Percentiles rank a stretch among this genome's conserved stretches.
Conservation (phyloP, 2,329 filamentous ascomycete species). For the Diaporthe amygdali region DNA sequence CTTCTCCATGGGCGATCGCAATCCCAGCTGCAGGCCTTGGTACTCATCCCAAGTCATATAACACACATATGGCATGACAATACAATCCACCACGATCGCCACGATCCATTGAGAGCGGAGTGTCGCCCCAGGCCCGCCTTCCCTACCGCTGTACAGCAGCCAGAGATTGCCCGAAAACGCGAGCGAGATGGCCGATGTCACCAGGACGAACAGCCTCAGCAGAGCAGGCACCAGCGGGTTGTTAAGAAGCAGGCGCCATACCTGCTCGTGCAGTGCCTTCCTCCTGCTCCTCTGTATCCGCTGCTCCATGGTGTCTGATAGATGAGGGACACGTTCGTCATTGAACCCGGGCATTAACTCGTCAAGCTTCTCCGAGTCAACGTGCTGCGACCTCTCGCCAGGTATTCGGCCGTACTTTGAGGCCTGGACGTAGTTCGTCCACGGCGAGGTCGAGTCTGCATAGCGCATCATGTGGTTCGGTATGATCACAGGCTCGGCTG, state of each 20-base stretch:
- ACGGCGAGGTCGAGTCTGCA: conserved; percentile 49
- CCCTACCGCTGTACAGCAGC: conserved; percentile 50
- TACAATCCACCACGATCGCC: conserved; percentile 85
- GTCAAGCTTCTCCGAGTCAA: conserved; percentile 50
- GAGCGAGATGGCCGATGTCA: conserved; percentile 82
- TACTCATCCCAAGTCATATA: conserved; percentile 99
- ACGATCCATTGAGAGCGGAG: conserved; percentile 78
- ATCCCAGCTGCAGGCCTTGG: conserved; percentile 87
- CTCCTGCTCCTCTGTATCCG: conserved; percentile 34
- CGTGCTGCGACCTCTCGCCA: conserved; percentile 53
- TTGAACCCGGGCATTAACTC: conserved; percentile 54
- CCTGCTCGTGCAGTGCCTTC: conserved; percentile 60
- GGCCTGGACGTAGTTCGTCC: conserved; percentile 59
- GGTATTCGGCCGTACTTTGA: conserved; percentile 55
- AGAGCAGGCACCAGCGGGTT: conserved; percentile 86
- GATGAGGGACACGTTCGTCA: conserved; percentile 34
- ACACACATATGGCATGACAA: conserved; percentile 87
- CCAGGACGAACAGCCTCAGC: conserved; percentile 81
- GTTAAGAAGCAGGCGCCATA: conserved; percentile 73
- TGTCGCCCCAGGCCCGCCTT: background rate
- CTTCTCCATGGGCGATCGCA: conserved; percentile 84
- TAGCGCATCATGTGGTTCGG: conserved; percentile 46
- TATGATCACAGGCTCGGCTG: conserved; percentile 64
- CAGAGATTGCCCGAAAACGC: conserved; percentile 80
- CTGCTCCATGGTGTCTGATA: conserved; percentile 18